A percentile compares a stretch with the other conserved stretches of the same genome.
These are phyloP conservation scores for Auriscalpium vulgare DNA, from an alignment of 768 basidiomycete species.

Conservation along the genomic window DNA sequence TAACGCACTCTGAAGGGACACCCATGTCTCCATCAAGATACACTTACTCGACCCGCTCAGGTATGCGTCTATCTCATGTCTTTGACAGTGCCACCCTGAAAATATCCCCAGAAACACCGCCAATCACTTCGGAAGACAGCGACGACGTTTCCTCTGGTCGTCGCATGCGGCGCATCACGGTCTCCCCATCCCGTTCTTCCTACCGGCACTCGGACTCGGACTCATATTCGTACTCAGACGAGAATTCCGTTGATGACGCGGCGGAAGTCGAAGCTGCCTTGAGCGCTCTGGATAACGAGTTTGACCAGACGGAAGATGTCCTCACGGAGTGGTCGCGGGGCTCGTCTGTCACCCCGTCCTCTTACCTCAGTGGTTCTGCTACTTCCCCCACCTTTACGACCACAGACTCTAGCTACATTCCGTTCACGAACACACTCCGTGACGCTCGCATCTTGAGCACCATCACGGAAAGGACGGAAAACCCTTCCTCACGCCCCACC, in stretches of 20 bases:
- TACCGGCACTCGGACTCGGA: constrained; percentile 6
- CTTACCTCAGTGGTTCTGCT: constrained; percentile 23
- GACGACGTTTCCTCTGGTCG: constrained; percentile 12
- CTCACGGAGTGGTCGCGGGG: constrained; percentile 53
- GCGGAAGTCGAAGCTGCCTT: constrained; percentile 63
- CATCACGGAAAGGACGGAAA: constrained; percentile 75
- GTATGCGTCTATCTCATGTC: constrained; percentile 23
- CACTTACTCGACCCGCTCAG: constrained; percentile 48
- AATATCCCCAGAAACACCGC: constrained; percentile 3
- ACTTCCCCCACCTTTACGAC: constrained; percentile 17
- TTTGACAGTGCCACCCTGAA: constrained; percentile 3
- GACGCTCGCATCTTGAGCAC: constrained; percentile 54
- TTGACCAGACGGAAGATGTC: constrained; percentile 57
- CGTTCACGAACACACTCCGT: constrained; percentile 31
- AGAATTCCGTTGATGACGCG: constrained; percentile 36
- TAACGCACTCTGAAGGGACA: constrained; percentile 40
- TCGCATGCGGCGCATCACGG: constrained; percentile 16
- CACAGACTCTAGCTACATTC: constrained; percentile 12
- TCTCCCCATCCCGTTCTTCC: constrained; percentile 15
- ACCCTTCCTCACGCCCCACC: constrained; percentile 48
- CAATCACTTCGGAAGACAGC: constrained; percentile 6
- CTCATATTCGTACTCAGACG: constrained; percentile 40
- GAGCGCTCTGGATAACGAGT: constrained; percentile 56
- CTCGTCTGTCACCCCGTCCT: constrained; percentile 28
- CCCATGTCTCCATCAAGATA: constrained; percentile 54